Evolutionary conservation across 352 stramenopile species (phyloP), one percentile per base, ranked within the genome.

Genomic region (Phytophthora multivora): DNA sequence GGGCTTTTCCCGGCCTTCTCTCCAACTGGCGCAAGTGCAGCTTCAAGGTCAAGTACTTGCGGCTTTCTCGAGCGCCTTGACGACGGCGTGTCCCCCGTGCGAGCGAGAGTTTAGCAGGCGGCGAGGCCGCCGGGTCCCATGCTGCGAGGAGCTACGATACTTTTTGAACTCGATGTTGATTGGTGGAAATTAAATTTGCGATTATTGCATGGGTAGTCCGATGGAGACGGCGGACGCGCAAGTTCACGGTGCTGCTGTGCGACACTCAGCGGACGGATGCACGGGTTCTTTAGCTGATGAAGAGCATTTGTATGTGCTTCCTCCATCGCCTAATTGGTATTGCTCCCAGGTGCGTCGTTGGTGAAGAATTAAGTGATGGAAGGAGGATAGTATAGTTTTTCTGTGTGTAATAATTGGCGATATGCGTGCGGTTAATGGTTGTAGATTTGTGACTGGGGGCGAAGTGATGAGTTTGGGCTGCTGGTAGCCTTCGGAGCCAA

Each of bases 271-370:
- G 19, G 11, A 30, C 10, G 23, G 12, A 26, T 18, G 3, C 10
- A 33, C 6, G 30, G 3, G 13, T 31, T 9, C 12, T 10, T 12
- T 42, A 15, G 42, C 58, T 33, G 28, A 38, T 0, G 30, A 59
- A 7, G 57, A 59, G 10, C 62, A 80, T 12, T 25, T 81, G 38
- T 69, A 69, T 49, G 66, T 90, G 41, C 56, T 91, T 3, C 79
- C 80, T 10, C 76, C 81, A 8, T 90, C 81, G 16, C 64, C 79
- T 41, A 92, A 92, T 77, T 94, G 85, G 83, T 92, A 88, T 43
- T 90, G 75, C 66, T 83, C 85, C 3, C 79, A 93, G 73, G 84
- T 93, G 19, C 26, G 58, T 69, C 1, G 21, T 38, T 40, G n/a
- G 0, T 0, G 47, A 49, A 38, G 26, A 59, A 38, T 63, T 31